Conservation (phyloP, 179 eudicot genomes). For the Sideroxylon spinosum region DNA sequence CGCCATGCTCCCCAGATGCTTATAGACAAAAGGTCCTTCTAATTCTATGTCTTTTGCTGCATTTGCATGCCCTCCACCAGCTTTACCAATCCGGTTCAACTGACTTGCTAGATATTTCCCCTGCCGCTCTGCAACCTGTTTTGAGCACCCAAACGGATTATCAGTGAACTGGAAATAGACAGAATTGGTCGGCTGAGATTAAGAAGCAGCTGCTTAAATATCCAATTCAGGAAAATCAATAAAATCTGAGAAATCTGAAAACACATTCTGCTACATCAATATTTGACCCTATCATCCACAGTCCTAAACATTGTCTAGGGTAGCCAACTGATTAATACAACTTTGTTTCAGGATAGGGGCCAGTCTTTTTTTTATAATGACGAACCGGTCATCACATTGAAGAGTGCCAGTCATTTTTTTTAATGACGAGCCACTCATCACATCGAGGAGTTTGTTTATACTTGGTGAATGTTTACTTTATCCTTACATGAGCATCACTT, state of each 20-base stretch:
- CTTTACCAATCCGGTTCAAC: slow-evolving; percentile 68
- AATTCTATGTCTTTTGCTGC: slow-evolving; percentile 46
- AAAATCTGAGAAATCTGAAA: background rate
- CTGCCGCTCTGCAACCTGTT: slow-evolving; percentile 95
- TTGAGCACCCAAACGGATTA: slow-evolving; percentile 11
- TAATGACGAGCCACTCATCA: no score
- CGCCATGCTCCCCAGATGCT: slow-evolving; percentile 95
- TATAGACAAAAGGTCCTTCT: slow-evolving; percentile 74
- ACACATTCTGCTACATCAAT: no score
- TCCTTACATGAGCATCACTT: no score
- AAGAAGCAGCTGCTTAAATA: background rate
- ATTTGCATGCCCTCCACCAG: slow-evolving; percentile 77
- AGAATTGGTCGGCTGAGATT: background rate
- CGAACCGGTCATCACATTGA: no score
- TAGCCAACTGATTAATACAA: no score
- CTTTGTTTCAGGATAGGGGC: no score
- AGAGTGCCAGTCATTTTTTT: no score
- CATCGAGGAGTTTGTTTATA: no score
- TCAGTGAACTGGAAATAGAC: background rate
- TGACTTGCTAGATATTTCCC: slow-evolving; percentile 73
- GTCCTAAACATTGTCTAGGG: no score
- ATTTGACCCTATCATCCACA: no score
- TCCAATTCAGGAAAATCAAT: background rate
- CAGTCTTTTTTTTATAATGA: no score
- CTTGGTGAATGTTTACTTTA: no score